Conservation (phyloP, 208 protist genomes). For the Leishmania mexicana region DNA sequence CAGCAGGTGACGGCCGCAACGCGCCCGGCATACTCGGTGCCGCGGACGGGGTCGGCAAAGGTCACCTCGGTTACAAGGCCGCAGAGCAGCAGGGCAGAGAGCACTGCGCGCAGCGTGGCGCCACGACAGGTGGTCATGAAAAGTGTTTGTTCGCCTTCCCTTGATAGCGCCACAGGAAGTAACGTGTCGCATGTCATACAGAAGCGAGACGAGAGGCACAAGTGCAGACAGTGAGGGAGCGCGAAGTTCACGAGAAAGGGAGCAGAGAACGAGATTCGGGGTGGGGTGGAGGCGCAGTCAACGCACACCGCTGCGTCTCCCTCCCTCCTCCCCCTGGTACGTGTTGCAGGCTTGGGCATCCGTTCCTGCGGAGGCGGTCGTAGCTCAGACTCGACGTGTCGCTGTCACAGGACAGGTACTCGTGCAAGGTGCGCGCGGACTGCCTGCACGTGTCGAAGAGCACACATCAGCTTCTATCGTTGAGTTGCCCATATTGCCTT, state of each 20-base stretch:
- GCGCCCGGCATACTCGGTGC: neutral
- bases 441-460: neutral
- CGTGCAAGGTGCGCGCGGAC: neutral
- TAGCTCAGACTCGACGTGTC: neutral
- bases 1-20: slow-evolving; percentile 34
- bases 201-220: neutral
- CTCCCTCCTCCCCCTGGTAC: neutral
- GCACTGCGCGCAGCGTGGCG: neutral
- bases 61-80: neutral
- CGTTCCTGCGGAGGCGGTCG: no score
- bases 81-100: neutral
- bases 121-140: neutral
- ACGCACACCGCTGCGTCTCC: neutral
- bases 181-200: neutral
- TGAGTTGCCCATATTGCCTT: neutral
- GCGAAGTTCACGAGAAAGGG: neutral
- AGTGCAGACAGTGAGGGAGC: neutral
- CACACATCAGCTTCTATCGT: neutral
- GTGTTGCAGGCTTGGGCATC: neutral
- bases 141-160: neutral
- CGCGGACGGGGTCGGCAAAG: neutral
- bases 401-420: neutral
- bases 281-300: neutral
- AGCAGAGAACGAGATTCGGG: neutral
- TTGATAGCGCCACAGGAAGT: neutral